Conservation (phyloP, 2,329 filamentous ascomycete species). For the Colletotrichum nymphaeae region DNA sequence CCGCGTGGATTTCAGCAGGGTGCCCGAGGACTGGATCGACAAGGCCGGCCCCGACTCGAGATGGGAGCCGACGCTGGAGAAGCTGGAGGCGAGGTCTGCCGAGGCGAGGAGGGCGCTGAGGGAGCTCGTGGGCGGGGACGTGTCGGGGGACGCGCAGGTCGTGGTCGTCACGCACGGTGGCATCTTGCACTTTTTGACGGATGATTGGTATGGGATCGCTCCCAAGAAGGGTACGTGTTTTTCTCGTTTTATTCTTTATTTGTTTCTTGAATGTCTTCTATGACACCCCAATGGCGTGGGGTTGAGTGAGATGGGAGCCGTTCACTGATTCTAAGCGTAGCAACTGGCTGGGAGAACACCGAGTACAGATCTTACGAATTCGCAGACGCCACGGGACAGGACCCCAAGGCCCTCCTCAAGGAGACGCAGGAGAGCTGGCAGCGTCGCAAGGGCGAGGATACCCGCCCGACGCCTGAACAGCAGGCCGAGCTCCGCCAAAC, state of each 20-base stretch:
- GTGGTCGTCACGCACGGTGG: conserved; percentile 86
- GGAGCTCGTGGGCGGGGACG: conserved; percentile 53
- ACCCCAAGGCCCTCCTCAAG: conserved; percentile 57
- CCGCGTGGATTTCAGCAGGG: conserved; percentile 71
- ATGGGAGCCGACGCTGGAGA: conserved; percentile 60
- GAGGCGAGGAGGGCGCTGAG: conserved; percentile 70
- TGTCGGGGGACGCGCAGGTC: conserved; percentile 68
- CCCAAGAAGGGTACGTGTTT: conserved; percentile 50
- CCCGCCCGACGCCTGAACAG: conserved; percentile 57
- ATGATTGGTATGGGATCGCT: conserved; percentile 78
- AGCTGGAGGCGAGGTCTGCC: conserved; percentile 71
- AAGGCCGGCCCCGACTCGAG: conserved; percentile 61
- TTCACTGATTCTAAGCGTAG: conserved; percentile 47
- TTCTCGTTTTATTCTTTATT: background rate
- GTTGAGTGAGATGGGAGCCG: background rate
- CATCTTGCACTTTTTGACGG: conserved; percentile 85
- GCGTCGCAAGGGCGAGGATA: conserved; percentile 53
- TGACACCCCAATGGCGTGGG: background rate
- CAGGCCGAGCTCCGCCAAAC: conserved; percentile 55
- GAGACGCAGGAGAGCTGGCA: conserved; percentile 63
- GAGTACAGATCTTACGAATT: conserved; percentile 79
- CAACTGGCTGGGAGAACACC: conserved; percentile 80
- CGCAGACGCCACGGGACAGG: conserved; percentile 60
- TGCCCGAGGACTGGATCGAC: conserved; percentile 77
- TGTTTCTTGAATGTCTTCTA: too few relatives aligned